Evolutionary conservation across 2,329 filamentous ascomycete species (phyloP).

Genomic region (Penicillium oxalicum): DNA sequence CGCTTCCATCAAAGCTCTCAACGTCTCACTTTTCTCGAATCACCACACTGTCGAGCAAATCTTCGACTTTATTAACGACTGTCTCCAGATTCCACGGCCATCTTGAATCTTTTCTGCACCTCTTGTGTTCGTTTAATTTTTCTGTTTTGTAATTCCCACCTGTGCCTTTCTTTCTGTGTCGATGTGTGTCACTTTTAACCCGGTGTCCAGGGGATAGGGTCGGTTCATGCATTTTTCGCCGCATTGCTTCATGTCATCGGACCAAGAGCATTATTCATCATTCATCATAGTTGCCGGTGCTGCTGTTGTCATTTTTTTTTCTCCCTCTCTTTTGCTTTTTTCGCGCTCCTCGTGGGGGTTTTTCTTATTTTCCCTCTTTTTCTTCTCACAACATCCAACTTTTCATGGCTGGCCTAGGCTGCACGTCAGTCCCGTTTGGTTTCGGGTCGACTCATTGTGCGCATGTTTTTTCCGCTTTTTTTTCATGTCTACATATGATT

Average conservation of each 20-base stretch:
- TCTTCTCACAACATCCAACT: too few relatives aligned
- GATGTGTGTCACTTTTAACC: neutral
- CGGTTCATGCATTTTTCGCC: conserved; percentile 4
- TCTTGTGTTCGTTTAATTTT: neutral
- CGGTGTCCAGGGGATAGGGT: conserved; percentile 4
- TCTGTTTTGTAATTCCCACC: neutral
- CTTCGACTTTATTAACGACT: conserved; percentile 2
- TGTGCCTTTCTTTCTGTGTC: neutral
- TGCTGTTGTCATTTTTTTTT: neutral
- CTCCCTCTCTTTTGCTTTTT: neutral
- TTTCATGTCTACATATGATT: too few relatives aligned
- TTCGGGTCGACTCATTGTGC: too few relatives aligned
- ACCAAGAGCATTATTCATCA: conserved; percentile 3
- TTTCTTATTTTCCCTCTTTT: too few relatives aligned
- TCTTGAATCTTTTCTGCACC: conserved; percentile 1
- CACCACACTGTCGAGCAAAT: conserved; percentile 2
- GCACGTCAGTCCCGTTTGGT: neutral
- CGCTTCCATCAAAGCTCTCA: neutral
- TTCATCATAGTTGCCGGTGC: conserved; percentile 5
- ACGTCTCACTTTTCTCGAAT: neutral
- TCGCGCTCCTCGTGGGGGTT: neutral
- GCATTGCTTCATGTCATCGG: conserved; percentile 5
- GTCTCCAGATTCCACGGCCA: conserved; percentile 2
- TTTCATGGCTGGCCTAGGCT: neutral
- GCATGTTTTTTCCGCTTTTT: too few relatives aligned